phyloP scores from a whole-genome alignment of 495 filamentous ascomycete species.

The Penicillium macrosclerotiorum region DNA sequence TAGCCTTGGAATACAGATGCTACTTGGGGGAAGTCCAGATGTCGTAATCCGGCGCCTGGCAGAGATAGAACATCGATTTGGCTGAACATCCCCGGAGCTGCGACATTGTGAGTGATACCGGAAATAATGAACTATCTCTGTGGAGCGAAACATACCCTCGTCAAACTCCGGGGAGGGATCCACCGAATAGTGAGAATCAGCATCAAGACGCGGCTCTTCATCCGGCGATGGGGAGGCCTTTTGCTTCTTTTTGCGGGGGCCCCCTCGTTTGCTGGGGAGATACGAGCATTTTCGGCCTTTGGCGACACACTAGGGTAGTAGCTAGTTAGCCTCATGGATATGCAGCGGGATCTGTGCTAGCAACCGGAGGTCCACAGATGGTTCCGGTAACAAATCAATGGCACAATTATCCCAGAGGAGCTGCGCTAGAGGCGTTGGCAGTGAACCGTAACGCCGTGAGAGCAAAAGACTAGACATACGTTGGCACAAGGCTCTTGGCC shows the following conservation, averaged over 20 bases:
- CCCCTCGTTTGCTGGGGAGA: conserved; percentile 56
- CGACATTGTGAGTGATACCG: conserved; percentile 12
- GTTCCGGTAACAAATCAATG: too few relatives aligned
- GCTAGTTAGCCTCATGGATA: neutral
- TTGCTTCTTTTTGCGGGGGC: conserved; percentile 49
- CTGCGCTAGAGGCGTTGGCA: too few relatives aligned
- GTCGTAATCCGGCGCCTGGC: conserved; percentile 43
- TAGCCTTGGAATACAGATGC: conserved; percentile 38
- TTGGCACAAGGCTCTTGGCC: conserved; percentile 56
- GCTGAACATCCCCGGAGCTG: conserved; percentile 37
- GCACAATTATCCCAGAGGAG: too few relatives aligned
- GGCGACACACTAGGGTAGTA: conserved; percentile 42
- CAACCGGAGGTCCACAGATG: neutral
- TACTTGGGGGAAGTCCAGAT: conserved; percentile 40
- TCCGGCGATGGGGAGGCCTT: conserved; percentile 27
- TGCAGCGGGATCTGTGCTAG: neutral
- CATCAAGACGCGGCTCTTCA: conserved; percentile 15
- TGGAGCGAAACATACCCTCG: conserved; percentile 29
- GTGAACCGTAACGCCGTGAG: too few relatives aligned
- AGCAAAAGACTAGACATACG: too few relatives aligned
- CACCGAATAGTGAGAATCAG: conserved; percentile 20
- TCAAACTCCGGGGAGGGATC: conserved; percentile 29
- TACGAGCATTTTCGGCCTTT: conserved; percentile 55
- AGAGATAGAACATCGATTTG: conserved; percentile 45
- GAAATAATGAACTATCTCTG: neutral